Base-by-base conservation (phyloP, 345 rosid species). In the Cardamine occulta region DNA sequence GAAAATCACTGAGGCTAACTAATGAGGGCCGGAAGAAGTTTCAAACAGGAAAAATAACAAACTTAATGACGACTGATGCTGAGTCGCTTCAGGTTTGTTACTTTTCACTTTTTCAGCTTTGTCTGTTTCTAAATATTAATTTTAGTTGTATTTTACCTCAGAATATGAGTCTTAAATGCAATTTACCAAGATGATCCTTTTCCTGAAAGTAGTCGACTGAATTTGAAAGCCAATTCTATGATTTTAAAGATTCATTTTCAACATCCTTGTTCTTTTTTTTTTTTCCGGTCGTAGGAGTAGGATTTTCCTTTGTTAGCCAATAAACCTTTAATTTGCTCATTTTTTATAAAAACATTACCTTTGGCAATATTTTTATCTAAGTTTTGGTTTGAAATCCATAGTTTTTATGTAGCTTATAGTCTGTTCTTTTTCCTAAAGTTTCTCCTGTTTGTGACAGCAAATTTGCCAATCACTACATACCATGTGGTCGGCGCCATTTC, bases 401-500 rank as follows among this genome's bases (percentile, higher is more conserved):
- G 15, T 42, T 24, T 74, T 34, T 55, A 34, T 47, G 11, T 57
- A 70, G 66, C 45, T 63, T 18, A 45, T 55, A 26, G 74, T 66
- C 59, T 67, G 54, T 60, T 72, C 3, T 60, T 62, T 21, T 31
- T 34, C 11, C 75, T 63, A 74, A 55, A 67, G 53, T 63, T 29
- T 76, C 63, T 18, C 14, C 54, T 67, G 49, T 83, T 8, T 74
- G 73, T 73, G 26, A 78, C 93, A 95, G 97, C 98, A 92, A 95
- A 49, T 95, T 73, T 95, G 94, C 77, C 99, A 95, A 85, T 84
- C 96, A 70, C 96, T 95, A 76, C 99, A 95, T 83, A 85, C 99
- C 77, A 58, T 95, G 75, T 95, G 99, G 99, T 95, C 99, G 59
- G 99, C 99, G 72, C 99, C 99, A 21, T 92, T 95, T 77, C 98